These are phyloP conservation scores for Hebeloma cylindrosporum DNA, from an alignment of 768 basidiomycete genomes.

Conservation along the genomic window DNA sequence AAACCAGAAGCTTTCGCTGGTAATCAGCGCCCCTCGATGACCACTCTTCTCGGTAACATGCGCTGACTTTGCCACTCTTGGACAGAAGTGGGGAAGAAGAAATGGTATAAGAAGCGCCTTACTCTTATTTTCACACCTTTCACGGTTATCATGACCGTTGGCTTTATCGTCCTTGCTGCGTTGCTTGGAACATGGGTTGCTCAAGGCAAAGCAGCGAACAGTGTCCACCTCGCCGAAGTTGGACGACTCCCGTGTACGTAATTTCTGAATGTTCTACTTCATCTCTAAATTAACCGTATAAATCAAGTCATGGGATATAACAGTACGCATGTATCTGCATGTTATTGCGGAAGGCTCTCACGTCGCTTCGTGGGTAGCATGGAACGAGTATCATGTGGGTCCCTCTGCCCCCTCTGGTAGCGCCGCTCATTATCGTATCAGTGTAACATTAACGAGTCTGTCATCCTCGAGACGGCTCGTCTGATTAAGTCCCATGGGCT, in stretches of 20 bases:
- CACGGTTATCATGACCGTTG: conserved; percentile 19
- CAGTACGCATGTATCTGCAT: conserved; percentile 39
- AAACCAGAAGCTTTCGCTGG: too few relatives aligned
- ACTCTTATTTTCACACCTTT: conserved; percentile 24
- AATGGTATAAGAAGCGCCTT: conserved; percentile 14
- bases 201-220: background rate
- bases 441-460: conserved; percentile 59
- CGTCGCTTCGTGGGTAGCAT: conserved; percentile 36
- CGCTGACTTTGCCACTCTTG: background rate
- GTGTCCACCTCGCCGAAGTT: conserved; percentile 2
- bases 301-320: conserved; percentile 56
- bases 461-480: conserved; percentile 49
- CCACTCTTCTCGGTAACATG: background rate
- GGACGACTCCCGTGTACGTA: conserved; percentile 16
- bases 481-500: conserved; percentile 55
- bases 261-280: background rate
- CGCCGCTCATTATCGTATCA: conserved; percentile 21
- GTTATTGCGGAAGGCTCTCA: background rate
- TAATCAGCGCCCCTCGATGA: background rate
- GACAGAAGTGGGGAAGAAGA: conserved; percentile 12
- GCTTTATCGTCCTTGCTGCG: conserved; percentile 16
- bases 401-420: background rate
- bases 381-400: conserved; percentile 61
- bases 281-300: background rate
- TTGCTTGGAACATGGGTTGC: conserved; percentile 14